phyloP scores from a whole-genome alignment of 148 eudicot genomes.

The Suaeda aralocaspica region DNA sequence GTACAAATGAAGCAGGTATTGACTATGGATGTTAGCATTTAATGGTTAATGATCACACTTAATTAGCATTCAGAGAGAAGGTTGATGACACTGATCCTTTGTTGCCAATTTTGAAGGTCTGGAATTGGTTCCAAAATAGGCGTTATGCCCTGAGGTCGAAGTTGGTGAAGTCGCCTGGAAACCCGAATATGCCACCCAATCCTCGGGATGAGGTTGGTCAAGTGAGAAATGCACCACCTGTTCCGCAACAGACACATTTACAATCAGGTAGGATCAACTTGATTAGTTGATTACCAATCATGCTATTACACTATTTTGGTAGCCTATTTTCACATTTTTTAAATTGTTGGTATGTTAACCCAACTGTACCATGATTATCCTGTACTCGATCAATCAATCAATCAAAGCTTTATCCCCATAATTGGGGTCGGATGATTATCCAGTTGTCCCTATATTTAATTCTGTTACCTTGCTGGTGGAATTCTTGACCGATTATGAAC shows the following conservation, averaged over 20 bases:
- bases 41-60: neutral
- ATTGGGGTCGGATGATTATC: too few species aligned
- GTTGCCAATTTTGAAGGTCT: slow-evolving; percentile 43
- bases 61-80: neutral
- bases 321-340: too few species aligned
- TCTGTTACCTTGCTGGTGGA: too few species aligned
- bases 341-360: neutral
- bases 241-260: slow-evolving; percentile 36
- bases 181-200: slow-evolving; percentile 35
- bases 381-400: too few species aligned
- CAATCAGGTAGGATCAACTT: slow-evolving; percentile 44
- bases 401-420: too few species aligned
- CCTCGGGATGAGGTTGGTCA: slow-evolving; percentile 47
- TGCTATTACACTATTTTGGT: neutral
- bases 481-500: too few species aligned
- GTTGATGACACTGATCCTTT: slow-evolving; percentile 7
- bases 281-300: slow-evolving; percentile 10
- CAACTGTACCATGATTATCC: neutral
- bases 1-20: slow-evolving; percentile 89
- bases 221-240: slow-evolving; percentile 46
- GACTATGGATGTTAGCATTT: slow-evolving; percentile 7
- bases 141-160: slow-evolving; percentile 84
- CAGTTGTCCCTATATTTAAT: too few species aligned
- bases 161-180: slow-evolving; percentile 50
- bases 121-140: slow-evolving; percentile 99